A percentile compares a stretch with the other conserved stretches of the same genome.
Conservation (phyloP, 305 asterid species). For the Plantago rigida region DNA sequence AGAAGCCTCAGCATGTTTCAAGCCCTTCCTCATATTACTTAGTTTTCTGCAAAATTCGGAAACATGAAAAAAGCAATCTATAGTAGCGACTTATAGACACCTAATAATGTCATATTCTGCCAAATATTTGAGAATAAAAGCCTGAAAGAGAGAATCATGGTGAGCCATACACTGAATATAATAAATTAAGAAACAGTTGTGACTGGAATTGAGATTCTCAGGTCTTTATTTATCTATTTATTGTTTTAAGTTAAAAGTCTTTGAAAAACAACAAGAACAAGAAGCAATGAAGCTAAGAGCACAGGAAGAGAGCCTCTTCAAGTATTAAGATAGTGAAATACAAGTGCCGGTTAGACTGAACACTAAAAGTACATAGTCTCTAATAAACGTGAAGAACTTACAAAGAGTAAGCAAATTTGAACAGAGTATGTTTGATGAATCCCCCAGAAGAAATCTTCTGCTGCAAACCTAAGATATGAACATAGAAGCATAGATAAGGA, state of each 20-base stretch:
- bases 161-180: not conserved
- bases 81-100: conserved; percentile 16
- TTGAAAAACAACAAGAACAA: too few relatives aligned
- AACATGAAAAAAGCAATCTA: conserved; percentile 4
- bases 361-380: not conserved
- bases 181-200: not conserved
- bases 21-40: conserved; percentile 60
- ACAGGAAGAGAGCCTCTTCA: not conserved
- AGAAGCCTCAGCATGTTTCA: conserved; percentile 63
- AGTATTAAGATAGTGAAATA: conserved; percentile 5
- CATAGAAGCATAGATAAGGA: conserved; percentile 22
- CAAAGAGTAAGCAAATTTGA: conserved; percentile 70
- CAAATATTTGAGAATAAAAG: conserved; percentile 2
- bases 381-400: conserved; percentile 38
- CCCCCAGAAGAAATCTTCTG: conserved; percentile 79
- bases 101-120: not conserved
- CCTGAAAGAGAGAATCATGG: conserved; percentile 12
- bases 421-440: conserved; percentile 53
- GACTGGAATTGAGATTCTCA: too few relatives aligned
- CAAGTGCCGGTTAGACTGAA: conserved; percentile 7
- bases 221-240: too few relatives aligned
- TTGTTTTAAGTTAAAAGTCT: too few relatives aligned
- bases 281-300: conserved; percentile 11
- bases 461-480: conserved; percentile 62
- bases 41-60: conserved; percentile 43